Evolutionary conservation across 345 rosid species (phyloP).

Genomic region (Psidium guajava): DNA sequence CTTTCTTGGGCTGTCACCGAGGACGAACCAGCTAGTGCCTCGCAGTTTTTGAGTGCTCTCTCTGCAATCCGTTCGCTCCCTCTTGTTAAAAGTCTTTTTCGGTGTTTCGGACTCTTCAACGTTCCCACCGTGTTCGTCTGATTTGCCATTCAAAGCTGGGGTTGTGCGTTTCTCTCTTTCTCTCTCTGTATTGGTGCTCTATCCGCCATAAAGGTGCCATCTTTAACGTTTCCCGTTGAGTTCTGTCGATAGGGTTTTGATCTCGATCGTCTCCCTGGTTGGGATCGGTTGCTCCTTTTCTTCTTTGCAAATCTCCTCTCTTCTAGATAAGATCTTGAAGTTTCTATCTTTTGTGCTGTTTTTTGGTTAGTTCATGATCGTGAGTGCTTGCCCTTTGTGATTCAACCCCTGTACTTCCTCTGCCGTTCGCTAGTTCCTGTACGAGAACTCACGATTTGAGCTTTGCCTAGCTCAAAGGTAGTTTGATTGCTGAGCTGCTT

Average conservation of each 20-base stretch:
- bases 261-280: not conserved
- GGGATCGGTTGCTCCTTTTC: not conserved
- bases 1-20: not conserved
- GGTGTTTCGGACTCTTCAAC: not conserved
- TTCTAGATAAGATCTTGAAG: not conserved
- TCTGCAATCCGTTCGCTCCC: not conserved
- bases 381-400: not conserved
- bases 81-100: not conserved
- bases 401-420: not conserved
- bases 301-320: not conserved
- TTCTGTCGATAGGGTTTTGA: not conserved
- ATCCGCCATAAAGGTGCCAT: not conserved
- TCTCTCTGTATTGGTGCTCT: not conserved
- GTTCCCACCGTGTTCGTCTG: not conserved
- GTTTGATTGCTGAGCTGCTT: not conserved
- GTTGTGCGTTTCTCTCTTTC: not conserved
- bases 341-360: not conserved
- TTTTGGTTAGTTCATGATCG: not conserved
- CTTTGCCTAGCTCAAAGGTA: not conserved
- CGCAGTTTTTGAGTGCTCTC: not conserved
- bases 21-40: not conserved
- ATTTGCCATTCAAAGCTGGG: not conserved
- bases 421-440: not conserved
- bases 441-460: not conserved
- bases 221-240: not conserved